Conservation (phyloP, 768 basidiomycete species). For the Kwoniella sp. region DNA sequence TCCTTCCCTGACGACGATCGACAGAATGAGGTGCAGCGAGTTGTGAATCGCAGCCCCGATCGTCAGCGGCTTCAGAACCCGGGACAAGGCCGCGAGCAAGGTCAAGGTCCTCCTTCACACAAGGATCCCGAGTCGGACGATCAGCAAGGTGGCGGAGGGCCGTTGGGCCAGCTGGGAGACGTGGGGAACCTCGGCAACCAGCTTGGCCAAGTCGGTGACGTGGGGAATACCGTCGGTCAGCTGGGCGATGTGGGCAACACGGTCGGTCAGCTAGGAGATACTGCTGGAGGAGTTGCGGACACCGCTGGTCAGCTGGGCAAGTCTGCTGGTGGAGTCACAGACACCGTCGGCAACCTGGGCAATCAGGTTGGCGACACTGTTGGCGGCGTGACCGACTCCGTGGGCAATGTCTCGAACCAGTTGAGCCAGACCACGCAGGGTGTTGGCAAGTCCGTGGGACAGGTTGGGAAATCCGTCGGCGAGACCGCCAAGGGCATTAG, state of each 20-base stretch:
- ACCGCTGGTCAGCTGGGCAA: slow-evolving; percentile 11
- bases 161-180: slow-evolving; percentile 6
- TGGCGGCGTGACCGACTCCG: slow-evolving; percentile 1
- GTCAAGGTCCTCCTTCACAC: not conserved
- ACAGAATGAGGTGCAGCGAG: slow-evolving; percentile 8
- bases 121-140: not conserved
- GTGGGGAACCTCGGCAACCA: slow-evolving; percentile 5
- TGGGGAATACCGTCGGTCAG: slow-evolving; percentile 3
- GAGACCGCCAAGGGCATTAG: not conserved
- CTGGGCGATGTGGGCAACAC: slow-evolving; percentile 8
- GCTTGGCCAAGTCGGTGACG: slow-evolving; percentile 5
- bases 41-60: slow-evolving; percentile 13
- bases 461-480: not conserved
- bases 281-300: slow-evolving; percentile 1
- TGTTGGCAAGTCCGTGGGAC: not conserved
- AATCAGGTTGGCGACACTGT: slow-evolving; percentile 7
- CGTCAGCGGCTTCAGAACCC: slow-evolving; percentile 7
- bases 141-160: not conserved
- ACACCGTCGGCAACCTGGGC: slow-evolving; percentile 4
- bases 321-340: not conserved
- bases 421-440: not conserved
- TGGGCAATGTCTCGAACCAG: slow-evolving; percentile 4
- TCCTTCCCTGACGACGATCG: slow-evolving; percentile 13
- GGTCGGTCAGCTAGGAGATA: slow-evolving; percentile 9
- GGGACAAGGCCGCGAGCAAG: slow-evolving; percentile 7